Percentiles rank a stretch among this genome's conserved stretches.
phyloP scores from a whole-genome alignment of 371 early-diverging fungal species.

The Mortierella sp. region DNA sequence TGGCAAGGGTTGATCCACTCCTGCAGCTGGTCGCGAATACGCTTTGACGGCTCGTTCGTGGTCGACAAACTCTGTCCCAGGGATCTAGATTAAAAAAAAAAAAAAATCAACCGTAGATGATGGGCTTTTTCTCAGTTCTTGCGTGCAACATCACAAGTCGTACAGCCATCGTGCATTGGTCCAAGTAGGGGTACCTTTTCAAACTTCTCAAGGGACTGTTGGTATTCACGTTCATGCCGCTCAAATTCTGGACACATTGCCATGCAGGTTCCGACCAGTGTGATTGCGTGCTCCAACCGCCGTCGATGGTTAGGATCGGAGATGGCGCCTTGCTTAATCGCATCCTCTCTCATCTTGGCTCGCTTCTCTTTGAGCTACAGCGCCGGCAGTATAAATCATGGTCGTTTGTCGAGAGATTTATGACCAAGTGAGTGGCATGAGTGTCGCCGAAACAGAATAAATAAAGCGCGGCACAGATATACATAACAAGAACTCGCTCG shows the following conservation, averaged over 20 bases:
- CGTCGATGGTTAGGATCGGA: slow-evolving; percentile 68
- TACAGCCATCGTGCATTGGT: too few relatives aligned
- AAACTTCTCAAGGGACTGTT: slow-evolving; percentile 75
- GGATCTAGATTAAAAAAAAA: slow-evolving; percentile 41
- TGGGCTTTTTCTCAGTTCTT: too few relatives aligned
- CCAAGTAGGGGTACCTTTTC: slow-evolving; percentile 65
- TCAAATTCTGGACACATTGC: slow-evolving; percentile 94
- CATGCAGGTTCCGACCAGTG: slow-evolving; percentile 82
- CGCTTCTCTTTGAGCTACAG: slow-evolving; percentile 59
- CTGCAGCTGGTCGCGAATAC: slow-evolving; percentile 90
- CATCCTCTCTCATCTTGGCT: slow-evolving; percentile 57
- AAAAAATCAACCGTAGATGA: not conserved
- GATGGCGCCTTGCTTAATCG: slow-evolving; percentile 63
- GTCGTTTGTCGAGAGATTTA: too few relatives aligned
- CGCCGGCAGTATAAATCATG: too few relatives aligned
- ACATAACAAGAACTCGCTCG: not conserved
- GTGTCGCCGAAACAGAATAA: not conserved
- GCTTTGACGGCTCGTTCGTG: slow-evolving; percentile 81
- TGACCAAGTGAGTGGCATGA: not conserved
- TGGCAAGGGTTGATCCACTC: slow-evolving; percentile 85
- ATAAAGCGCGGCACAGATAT: not conserved
- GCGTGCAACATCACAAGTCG: too few relatives aligned
- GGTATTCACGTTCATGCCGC: slow-evolving; percentile 85
- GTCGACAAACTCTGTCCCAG: slow-evolving; percentile 69
- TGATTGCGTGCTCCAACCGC: slow-evolving; percentile 72